These are phyloP conservation scores for Fraxinus dipetala DNA, from an alignment of 305 asterid species.

Conservation along the genomic window DNA sequence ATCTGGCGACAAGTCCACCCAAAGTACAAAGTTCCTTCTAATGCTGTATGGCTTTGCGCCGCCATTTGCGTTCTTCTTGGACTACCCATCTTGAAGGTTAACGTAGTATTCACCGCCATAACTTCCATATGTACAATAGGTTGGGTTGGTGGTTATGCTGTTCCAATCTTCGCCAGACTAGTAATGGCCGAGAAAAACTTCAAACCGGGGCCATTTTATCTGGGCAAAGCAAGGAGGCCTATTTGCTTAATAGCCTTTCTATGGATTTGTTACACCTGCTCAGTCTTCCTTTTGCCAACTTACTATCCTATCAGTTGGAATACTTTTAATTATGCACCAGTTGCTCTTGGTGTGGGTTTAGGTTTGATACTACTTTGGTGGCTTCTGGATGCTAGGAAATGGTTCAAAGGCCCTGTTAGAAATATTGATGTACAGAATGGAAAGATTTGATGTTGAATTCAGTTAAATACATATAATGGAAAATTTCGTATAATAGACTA, in stretches of 20 bases:
- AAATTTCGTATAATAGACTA: background rate
- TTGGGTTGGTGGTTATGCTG: conserved; percentile 45
- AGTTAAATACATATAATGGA: background rate
- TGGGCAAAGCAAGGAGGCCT: conserved; percentile 39
- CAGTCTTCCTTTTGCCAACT: conserved; percentile 42
- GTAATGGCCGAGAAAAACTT: conserved; percentile 35
- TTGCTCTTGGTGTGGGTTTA: conserved; percentile 28
- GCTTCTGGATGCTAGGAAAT: conserved; percentile 43
- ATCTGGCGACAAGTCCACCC: conserved; percentile 39
- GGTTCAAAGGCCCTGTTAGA: conserved; percentile 53
- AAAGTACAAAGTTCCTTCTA: conserved; percentile 40
- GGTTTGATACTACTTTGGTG: conserved; percentile 42
- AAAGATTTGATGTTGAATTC: conserved; percentile 21
- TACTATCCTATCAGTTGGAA: conserved; percentile 37
- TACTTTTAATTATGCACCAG: conserved; percentile 43
- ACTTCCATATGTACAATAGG: conserved; percentile 47
- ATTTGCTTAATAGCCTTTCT: conserved; percentile 38
- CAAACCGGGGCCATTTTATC: conserved; percentile 42
- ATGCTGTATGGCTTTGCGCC: conserved; percentile 47
- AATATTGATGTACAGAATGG: conserved; percentile 34
- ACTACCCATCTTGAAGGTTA: conserved; percentile 40
- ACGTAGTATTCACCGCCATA: conserved; percentile 42
- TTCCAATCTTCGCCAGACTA: conserved; percentile 43
- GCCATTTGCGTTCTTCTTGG: conserved; percentile 37
- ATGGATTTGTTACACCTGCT: conserved; percentile 47